Percentiles rank a stretch among this genome's conserved stretches.
Conservation (phyloP, 164 flowering plant genomes). For the Akebia trifoliata region DNA sequence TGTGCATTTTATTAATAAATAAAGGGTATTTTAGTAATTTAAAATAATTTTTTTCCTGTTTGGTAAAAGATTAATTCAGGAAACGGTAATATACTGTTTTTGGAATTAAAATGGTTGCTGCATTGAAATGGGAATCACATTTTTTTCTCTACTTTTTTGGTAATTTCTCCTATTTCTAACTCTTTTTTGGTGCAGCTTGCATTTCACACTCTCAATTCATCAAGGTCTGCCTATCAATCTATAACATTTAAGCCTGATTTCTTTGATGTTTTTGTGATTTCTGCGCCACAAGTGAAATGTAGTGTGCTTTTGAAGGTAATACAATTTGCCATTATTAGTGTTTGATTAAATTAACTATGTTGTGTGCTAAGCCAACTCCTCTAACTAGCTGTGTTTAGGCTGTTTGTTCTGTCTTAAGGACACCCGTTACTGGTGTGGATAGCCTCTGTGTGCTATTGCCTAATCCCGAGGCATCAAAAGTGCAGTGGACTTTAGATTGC, state of each 20-base stretch:
- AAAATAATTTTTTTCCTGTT: too few species aligned
- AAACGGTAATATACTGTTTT: too few species aligned
- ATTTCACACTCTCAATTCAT: conserved; percentile 72
- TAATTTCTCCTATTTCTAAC: too few species aligned
- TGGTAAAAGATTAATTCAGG: too few species aligned
- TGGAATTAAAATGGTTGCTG: too few species aligned
- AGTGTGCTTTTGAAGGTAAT: conserved; percentile 90
- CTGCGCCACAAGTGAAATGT: conserved; percentile 57
- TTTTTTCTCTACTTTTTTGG: too few species aligned
- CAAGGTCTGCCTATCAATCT: conserved; percentile 79
- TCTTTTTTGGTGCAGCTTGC: conserved; percentile 46
- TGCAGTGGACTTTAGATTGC: conserved; percentile 79
- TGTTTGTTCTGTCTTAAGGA: conserved; percentile 84
- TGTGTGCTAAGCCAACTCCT: background rate
- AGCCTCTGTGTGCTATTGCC: conserved; percentile 48
- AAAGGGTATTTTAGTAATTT: too few species aligned
- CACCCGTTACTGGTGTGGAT: conserved; percentile 68
- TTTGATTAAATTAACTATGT: background rate
- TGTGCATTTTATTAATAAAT: too few species aligned
- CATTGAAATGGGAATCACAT: too few species aligned
- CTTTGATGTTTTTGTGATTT: conserved; percentile 57
- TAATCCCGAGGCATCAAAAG: conserved; percentile 70
- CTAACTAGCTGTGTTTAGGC: conserved; percentile 45
- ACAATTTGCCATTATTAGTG: background rate
- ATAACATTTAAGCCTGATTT: conserved; percentile 62